A percentile compares a stretch with the other conserved stretches of the same genome.
Conservation (phyloP, 2,329 filamentous ascomycete genomes). For the Chaetomium sp. region DNA sequence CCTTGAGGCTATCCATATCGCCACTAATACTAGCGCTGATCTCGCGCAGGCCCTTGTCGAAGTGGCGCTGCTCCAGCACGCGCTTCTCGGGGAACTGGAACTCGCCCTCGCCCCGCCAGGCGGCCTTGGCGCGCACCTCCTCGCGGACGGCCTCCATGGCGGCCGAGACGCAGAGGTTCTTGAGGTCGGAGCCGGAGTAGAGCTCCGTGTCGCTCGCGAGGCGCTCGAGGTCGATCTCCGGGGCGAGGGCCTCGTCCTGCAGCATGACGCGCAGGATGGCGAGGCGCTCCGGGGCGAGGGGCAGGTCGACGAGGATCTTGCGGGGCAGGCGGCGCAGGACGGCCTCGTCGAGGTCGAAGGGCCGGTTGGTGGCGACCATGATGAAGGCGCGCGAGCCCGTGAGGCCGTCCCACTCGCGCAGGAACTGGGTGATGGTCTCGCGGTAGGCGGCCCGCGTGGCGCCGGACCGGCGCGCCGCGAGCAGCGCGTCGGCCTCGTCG, state of each 20-base stretch:
- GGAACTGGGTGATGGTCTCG: slow-evolving; percentile 94
- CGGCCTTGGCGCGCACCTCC: slow-evolving; percentile 54
- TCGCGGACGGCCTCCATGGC: slow-evolving; percentile 79
- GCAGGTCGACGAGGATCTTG: slow-evolving; percentile 72
- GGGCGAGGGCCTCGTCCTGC: slow-evolving; percentile 64
- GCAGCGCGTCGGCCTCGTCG: slow-evolving; percentile 92
- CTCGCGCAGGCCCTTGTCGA: slow-evolving; percentile 81
- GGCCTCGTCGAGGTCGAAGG: slow-evolving; percentile 90
- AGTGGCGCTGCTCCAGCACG: slow-evolving; percentile 69
- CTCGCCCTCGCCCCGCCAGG: slow-evolving; percentile 36
- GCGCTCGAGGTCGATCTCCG: slow-evolving; percentile 60
- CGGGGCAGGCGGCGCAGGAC: slow-evolving; percentile 76
- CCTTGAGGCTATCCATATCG: slow-evolving; percentile 83
- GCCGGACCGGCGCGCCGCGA: slow-evolving; percentile 71
- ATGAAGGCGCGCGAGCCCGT: slow-evolving; percentile 81
- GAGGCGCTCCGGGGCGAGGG: slow-evolving; percentile 60
- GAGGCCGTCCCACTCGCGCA: slow-evolving; percentile 96
- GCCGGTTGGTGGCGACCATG: slow-evolving; percentile 96
- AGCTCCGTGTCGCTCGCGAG: slow-evolving; percentile 70
- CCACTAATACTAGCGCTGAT: slow-evolving; percentile 92
- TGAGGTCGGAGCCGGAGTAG: slow-evolving; percentile 82
- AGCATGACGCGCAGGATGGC: slow-evolving; percentile 72
- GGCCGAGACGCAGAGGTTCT: slow-evolving; percentile 78
- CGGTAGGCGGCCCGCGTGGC: slow-evolving; percentile 72
- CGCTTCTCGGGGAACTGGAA: slow-evolving; percentile 70